Evolutionary conservation across 2,329 filamentous ascomycete genomes (phyloP), one percentile per base, ranked within the genome.

Genomic region (Anthostomella pinea): DNA sequence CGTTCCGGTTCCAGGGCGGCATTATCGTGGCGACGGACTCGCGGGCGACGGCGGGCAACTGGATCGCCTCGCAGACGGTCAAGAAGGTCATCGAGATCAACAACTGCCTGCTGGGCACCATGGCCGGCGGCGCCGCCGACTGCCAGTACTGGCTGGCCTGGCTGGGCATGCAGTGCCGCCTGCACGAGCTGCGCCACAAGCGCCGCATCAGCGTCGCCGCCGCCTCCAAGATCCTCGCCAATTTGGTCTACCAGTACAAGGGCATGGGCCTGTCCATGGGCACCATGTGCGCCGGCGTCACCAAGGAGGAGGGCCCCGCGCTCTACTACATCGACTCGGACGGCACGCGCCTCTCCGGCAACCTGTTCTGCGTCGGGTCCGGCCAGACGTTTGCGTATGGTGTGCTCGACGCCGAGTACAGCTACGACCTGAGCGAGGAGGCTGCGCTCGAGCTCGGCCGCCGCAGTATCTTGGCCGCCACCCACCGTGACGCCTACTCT

Each of bases 31-130:
- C 91, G 36, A 98, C 93, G 41, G 93, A 98, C 71, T 98, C 93
- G 43, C 83, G 93, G 70, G 93, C 93, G 43, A 95, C 93, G 30
- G 91, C 93, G 19, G 93, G 93, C 59, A 94, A 93, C 79, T 98
- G 93, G 93, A 98, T 98, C 68, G 93, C 93, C 51, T 95, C 87
- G 70, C 93, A 98, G 77, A 98, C 93, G 35, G 93, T 98, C 62
- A 98, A 98, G 82, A 98, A 98, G 78, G 93, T 98, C 54, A 97
- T 98, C 62, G 89, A 95, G 77, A 95, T 95, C 75, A 95, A 95
- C 74, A 87, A 77, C 68, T 85, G 84, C 67, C 77, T 98, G 67
- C 71, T 98, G 58, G 93, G 93, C 50, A 98, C 93, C 53, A 95
- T 98, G 91, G 93, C 93, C 47, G 93, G 93, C 67, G 93, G 93